Base-by-base conservation (phyloP, 1,284 basidiomycete species). In the Phlebopus sp. region DNA sequence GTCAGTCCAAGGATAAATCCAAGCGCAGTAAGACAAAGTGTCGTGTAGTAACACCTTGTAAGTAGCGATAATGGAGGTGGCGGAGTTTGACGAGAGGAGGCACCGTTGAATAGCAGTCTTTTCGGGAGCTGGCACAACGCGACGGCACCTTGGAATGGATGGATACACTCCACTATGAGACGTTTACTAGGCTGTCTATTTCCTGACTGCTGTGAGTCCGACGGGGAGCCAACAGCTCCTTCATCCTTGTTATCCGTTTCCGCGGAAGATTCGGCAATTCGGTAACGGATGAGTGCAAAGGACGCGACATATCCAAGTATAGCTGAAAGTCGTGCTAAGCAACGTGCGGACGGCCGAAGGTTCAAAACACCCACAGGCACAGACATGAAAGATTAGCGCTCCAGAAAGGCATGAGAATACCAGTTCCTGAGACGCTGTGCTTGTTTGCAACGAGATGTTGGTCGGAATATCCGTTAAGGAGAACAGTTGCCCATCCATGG, bases 401-500 rank as follows among this genome's bases (percentile, higher is more conserved):
- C 63, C 63, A 6, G 61, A 36, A 36, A 64, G 59, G 43, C 61
- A 63, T 11, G 55, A 25, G 49, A 68, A 67, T 14, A 68, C 44
- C 9, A 66, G 18, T 21, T 67, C 55, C 31, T 52, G 56, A 21
- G 50, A 31, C 3, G 42, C 14, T 1, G 19, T 34, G 31, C 51
- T 37, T 8, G 57, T 3, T 17, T 50, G 9, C 19, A 40, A 1
- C n/a, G 50, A 58, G 3, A 62, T 57, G 6, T 56, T 49, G 6
- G 60, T 64, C 25, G 55, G 51, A 17, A 55, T 42, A 18, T 51
- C 15, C 1, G 57, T 62, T 44, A 67, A 32, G 32, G 62, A 50
- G 42, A 68, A 68, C n/a, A 64, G 53, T n/a, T 50, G 13, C 13
- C 57, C 65, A 3, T 67, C 65, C 47, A 64, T 59, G 2, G 59